Evolutionary conservation across 257 asterid genomes (phyloP), one percentile per base, ranked within the genome.

Genomic region (Nicotiana noctiflora): DNA sequence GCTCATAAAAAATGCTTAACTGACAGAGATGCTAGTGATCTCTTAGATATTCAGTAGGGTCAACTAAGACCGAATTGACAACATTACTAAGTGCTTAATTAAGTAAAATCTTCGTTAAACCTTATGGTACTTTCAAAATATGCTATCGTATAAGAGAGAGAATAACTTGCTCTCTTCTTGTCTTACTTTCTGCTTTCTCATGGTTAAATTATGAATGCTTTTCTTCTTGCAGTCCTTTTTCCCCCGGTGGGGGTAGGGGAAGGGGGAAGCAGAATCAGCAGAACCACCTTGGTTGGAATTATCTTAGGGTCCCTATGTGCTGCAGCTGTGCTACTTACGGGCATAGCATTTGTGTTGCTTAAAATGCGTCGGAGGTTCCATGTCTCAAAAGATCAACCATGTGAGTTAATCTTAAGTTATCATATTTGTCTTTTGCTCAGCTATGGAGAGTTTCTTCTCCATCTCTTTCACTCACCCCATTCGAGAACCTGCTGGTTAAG

Each of bases 261-360:
- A 67, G 66, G 44, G 25, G 40, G 84, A 25, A 14, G 31, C 62
- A 86, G 90, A 81, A 82, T 62, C 40, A 81, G 80, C 84, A 88
- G 84, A 87, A 89, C 90, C 5, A 81, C 80, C 0, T 61, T 90
- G 85, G 86, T 86, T 11, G 93, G 90, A 82, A 86, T 87, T 46
- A 49, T 87, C 27, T 60, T 88, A 40, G 93, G 88, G 56, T 27
- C 83, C 67, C 57, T 90, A 81, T 49, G 34, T 19, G 81, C 80
- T 78, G 88, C 83, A 44, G 63, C 34, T 75, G 56, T 83, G 81
- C 29, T 88, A 51, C 25, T 90, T 62, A 56, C 62, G 46, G 61
- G 83, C 85, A 15, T 82, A 25, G 40, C 83, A 56, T 66, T 85
- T 61, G 44, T 83, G 84, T 75, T 77, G 40, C 44, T 79, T 14